Base-by-base conservation (phyloP, 345 rosid species). In the Microcos paniculata region DNA sequence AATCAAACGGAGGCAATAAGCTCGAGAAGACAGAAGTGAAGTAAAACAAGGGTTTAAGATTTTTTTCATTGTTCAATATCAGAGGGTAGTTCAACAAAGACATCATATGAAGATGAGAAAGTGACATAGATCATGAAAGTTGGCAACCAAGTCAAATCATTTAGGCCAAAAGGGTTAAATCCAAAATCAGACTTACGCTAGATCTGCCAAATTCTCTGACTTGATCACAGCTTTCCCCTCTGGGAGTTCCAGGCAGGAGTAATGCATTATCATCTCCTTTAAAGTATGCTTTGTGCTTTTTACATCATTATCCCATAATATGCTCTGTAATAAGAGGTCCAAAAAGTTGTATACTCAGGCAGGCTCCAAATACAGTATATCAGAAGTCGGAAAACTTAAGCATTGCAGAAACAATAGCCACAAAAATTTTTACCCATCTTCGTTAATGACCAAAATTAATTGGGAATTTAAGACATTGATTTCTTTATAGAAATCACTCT, bases 241-340 rank as follows among this genome's bases (percentile, higher is more conserved):
- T 0, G 89, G 78, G 24, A 86, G 78, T 80, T 94, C 97, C 59
- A 92, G 95, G 84, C 82, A 91, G 76, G 98, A 90, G 84, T 91
- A 86, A 80, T 91, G 97, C 73, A 84, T 82, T 74, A 92, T 90
- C 84, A 92, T 89, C 80, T 94, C 98, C 84, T 85, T 91, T 63
- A 94, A 76, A 0, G 98, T 91, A 63, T 92, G 90, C 81, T 94
- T 94, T 23, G 95, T 92, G 83, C 95, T 94, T 82, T 92, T 94
- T 40, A 92, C 70, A 72, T 92, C 93, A 52, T 92, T 91, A 68
- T 91, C 95, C 95, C 98, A 94, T 80, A 92, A 82, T 72, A 94
- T 89, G 80, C 98, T 89, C 98, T 94, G 92, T 52, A 80, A 83
- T 57, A 79, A 55, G 65, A 62, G 42, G 72, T 19, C 52, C 12